phyloP scores from a whole-genome alignment of 495 filamentous ascomycete species.

The Delitschia confertaspora region DNA sequence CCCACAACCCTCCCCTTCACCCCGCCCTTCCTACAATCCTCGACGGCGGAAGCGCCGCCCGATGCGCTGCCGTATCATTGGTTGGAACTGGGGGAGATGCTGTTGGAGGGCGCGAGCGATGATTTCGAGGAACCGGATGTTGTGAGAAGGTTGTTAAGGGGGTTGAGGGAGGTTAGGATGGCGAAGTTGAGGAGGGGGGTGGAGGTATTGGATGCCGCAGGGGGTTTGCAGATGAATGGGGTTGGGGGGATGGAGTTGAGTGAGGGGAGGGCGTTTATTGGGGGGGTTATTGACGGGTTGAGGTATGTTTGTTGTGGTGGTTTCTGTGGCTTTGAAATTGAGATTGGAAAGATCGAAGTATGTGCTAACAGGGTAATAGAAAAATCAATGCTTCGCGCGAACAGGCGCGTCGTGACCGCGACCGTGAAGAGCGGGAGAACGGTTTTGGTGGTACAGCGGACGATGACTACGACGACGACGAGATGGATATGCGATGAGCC shows the following conservation, averaged over 20 bases:
- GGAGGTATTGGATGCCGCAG: conserved; percentile 60
- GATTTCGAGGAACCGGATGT: conserved; percentile 70
- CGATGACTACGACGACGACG: conserved; percentile 33
- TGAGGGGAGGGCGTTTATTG: conserved; percentile 76
- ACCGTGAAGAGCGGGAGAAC: conserved; percentile 35
- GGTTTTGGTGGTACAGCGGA: conserved; percentile 28
- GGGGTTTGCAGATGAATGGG: conserved; percentile 66
- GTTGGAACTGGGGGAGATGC: conserved; percentile 77
- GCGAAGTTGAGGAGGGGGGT: conserved; percentile 77
- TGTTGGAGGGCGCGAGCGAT: conserved; percentile 76
- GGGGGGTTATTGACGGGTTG: conserved; percentile 78
- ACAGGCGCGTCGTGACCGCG: conserved; percentile 32
- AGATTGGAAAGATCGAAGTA: background rate
- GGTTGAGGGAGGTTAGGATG: conserved; percentile 78
- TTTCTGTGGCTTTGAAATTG: background rate
- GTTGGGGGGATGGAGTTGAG: conserved; percentile 86
- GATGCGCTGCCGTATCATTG: conserved; percentile 85
- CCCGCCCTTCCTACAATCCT: conserved; percentile 55
- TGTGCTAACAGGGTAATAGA: conserved; percentile 18
- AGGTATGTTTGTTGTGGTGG: conserved; percentile 36
- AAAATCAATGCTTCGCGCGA: conserved; percentile 37
- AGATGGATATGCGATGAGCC: conserved; percentile 31
- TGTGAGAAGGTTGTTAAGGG: conserved; percentile 66
- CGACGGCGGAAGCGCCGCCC: conserved; percentile 49
- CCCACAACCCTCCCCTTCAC: conserved; percentile 28